Conservation (phyloP, 1,139 yeast species). For the Yamadazyma taylorii region DNA sequence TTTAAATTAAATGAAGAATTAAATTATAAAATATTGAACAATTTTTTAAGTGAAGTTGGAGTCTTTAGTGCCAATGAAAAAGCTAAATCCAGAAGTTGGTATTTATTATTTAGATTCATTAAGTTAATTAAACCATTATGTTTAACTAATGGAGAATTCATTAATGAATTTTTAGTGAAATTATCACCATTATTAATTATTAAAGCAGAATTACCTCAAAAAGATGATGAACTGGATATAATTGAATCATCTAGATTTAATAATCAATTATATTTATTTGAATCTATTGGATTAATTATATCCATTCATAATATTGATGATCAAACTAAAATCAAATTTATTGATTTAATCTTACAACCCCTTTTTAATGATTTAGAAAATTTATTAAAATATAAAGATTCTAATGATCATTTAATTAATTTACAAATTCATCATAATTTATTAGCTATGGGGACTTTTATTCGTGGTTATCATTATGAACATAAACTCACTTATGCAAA, state of each 20-base stretch:
- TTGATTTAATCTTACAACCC: constrained; percentile 73
- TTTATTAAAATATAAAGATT: constrained; percentile 9
- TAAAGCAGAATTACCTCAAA: constrained; percentile 55
- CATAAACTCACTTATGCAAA: constrained; percentile 25
- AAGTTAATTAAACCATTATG: constrained; percentile 65
- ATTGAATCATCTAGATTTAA: constrained; percentile 67
- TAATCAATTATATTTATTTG: constrained; percentile 80
- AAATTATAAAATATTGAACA: constrained; percentile 64
- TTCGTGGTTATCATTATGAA: constrained; percentile 69
- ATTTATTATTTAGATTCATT: constrained; percentile 78
- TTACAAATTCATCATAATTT: constrained; percentile 84
- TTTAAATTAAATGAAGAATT: constrained; percentile 47
- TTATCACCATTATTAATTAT: constrained; percentile 52
- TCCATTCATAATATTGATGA: constrained; percentile 44
- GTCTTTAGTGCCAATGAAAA: constrained; percentile 70
- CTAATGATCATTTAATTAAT: constrained; percentile 4
- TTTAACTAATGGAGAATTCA: constrained; percentile 31
- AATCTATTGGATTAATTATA: constrained; percentile 69
- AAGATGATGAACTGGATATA: constrained; percentile 53
- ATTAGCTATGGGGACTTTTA: constrained; percentile 87
- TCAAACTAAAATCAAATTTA: constrained; percentile 39
- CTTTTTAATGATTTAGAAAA: constrained; percentile 71
- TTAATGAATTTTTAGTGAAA: constrained; percentile 39
- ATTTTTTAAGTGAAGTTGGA: constrained; percentile 79
- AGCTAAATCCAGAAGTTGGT: constrained; percentile 88